A percentile compares a stretch with the other conserved stretches of the same genome.
phyloP scores from a whole-genome alignment of 148 eudicot species.

The Fagopyrum homotropicum region DNA sequence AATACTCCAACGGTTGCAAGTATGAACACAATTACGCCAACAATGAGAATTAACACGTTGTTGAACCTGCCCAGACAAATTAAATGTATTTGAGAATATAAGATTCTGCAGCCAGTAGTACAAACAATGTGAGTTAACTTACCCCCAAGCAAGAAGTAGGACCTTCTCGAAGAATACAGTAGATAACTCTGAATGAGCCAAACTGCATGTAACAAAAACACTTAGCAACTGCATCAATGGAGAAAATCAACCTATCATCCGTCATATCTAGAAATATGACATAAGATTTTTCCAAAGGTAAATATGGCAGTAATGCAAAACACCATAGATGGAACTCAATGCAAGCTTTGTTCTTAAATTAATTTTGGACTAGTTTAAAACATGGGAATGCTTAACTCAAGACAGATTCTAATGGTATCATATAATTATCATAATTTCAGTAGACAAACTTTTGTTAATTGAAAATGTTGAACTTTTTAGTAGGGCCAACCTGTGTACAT shows the following conservation, averaged over 20 bases:
- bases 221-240: not conserved
- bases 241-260: slow-evolving; percentile 2
- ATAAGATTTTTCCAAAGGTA: not conserved
- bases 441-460: not conserved
- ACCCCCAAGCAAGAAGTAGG: slow-evolving; percentile 15
- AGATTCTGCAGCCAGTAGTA: not conserved
- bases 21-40: slow-evolving; percentile 66
- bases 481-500: not conserved
- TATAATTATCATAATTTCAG: not conserved
- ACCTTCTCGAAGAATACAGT: slow-evolving; percentile 13
- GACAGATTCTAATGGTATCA: not conserved
- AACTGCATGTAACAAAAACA: slow-evolving; percentile 1
- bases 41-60: slow-evolving; percentile 48
- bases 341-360: not conserved
- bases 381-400: not conserved
- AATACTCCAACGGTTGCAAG: slow-evolving; percentile 86
- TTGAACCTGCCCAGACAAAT: slow-evolving; percentile 46
- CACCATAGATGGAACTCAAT: not conserved
- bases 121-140: not conserved
- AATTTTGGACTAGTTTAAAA: not conserved
- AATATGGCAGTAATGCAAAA: not conserved
- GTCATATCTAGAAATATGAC: not conserved
- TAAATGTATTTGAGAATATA: not conserved
- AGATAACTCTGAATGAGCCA: slow-evolving; percentile 14
- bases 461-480: not conserved